A percentile compares a stretch with the other conserved stretches of the same genome.
phyloP scores from a whole-genome alignment of 139 green algal genomes.

The Marvania coccoides region DNA sequence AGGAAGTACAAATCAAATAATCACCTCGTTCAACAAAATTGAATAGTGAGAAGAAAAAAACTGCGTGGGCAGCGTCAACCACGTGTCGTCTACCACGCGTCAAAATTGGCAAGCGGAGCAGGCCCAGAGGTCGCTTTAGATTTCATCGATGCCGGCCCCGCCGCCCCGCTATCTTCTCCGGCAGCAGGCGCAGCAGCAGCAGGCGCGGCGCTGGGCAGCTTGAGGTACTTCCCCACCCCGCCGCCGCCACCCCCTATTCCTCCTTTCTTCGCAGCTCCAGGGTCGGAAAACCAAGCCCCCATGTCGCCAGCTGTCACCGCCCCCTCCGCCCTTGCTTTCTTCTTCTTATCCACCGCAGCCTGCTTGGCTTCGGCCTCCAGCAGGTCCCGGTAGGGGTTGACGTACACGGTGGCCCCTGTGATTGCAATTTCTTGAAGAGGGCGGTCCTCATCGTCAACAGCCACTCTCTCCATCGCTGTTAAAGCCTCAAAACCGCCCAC shows the following conservation, averaged over 20 bases:
- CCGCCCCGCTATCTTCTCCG: background rate
- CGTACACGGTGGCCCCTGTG: slow-evolving; percentile 73
- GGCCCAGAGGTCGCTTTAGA: slow-evolving; percentile 20
- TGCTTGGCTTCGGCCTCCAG: slow-evolving; percentile 49
- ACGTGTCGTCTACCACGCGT: slow-evolving; percentile 69
- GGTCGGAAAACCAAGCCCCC: background rate
- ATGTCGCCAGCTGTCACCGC: background rate
- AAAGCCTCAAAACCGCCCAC: slow-evolving; percentile 82
- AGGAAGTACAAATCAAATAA: too few species aligned
- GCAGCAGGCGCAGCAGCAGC: background rate
- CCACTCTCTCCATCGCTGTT: slow-evolving; percentile 72
- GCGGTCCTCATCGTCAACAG: slow-evolving; percentile 77
- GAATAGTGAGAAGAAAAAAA: too few species aligned
- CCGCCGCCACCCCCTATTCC: slow-evolving; percentile 27
- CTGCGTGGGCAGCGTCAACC: too few species aligned
- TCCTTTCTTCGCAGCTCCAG: background rate
- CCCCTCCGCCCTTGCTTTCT: background rate
- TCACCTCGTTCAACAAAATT: too few species aligned
- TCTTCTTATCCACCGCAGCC: background rate
- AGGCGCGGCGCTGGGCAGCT: background rate
- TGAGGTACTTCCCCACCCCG: slow-evolving; percentile 64
- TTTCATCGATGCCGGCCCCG: slow-evolving; percentile 42
- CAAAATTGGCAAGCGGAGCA: slow-evolving; percentile 56
- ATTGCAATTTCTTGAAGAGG: slow-evolving; percentile 73
- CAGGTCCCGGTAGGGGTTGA: slow-evolving; percentile 87